Base-by-base conservation (phyloP, 352 stramenopile species). In the Globisporangium solare region DNA sequence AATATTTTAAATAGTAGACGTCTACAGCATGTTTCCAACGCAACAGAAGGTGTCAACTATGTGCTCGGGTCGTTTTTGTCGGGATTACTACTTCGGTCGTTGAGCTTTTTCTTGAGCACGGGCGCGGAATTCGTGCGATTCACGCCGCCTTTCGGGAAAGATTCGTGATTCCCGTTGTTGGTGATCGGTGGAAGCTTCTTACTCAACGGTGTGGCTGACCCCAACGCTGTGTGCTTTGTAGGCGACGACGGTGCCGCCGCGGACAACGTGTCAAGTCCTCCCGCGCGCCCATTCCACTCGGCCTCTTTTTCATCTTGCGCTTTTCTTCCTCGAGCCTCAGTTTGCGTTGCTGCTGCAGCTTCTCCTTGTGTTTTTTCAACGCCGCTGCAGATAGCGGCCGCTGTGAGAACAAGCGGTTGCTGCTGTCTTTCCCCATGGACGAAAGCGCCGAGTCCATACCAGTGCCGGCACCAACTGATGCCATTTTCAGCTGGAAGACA, bases 291-390 rank as follows among this genome's bases (percentile, higher is more conserved):
- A 27, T 81, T 70, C 86, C 84, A 95, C 46, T 92, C 77, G 7
- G 81, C 69, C 60, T 95, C 84, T 89, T 86, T 21, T 74, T 70
- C 2, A 78, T 65, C 31, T 83, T 66, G 2, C 68, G 67, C 45
- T 78, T 75, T 3, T 66, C 63, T 15, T 91, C 80, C 24, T 90
- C 80, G 42, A 78, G 64, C n/a, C 78, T 77, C 58, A 86, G 83
- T 40, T 83, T 82, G 24, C 76, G 79, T 47, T 86, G 73, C 10
- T 70, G 51, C 6, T 71, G 47, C 39, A 86, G 58, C 66, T 89
- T 88, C 22, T 88, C 73, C 52, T 84, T 82, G 55, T 92, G 79
- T 18, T 76, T 81, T 54, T 91, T 89, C n/a, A 88, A 67, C n/a
- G 83, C 70, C 31, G 76, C 67, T 10, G 74, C 73, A 2, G 78